Evolutionary conservation across 345 rosid genomes (phyloP).

Genomic region (Euphorbia tirucalli): DNA sequence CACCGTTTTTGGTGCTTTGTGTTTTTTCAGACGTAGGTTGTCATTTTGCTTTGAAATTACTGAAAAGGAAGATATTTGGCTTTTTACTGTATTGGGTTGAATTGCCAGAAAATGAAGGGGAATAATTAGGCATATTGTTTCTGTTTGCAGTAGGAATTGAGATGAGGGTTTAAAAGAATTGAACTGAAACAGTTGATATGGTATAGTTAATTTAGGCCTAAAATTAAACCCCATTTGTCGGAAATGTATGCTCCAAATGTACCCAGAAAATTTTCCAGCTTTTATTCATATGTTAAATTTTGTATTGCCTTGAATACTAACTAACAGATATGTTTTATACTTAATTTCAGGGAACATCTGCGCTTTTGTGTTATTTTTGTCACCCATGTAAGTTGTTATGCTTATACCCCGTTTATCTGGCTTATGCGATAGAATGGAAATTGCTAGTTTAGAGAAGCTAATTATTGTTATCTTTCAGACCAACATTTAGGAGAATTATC

Average conservation of each 20-base stretch:
- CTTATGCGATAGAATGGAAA: background rate
- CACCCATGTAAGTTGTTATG: conserved; percentile 46
- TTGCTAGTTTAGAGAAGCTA: background rate
- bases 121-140: background rate
- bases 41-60: background rate
- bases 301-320: background rate
- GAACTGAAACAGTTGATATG: background rate
- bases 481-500: conserved; percentile 51
- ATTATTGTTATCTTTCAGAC: conserved; percentile 28
- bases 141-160: background rate
- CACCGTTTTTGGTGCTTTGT: background rate
- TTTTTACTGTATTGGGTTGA: background rate
- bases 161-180: background rate
- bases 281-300: background rate
- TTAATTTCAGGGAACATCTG: conserved; percentile 45
- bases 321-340: background rate
- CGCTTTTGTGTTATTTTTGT: conserved; percentile 49
- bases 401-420: background rate
- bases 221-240: background rate
- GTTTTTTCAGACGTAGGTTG: too few relatives aligned
- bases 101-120: background rate
- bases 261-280: background rate
- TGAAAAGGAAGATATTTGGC: background rate
- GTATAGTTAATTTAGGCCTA: background rate
- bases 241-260: background rate